Evolutionary conservation across 495 filamentous ascomycete species (phyloP).

Genomic region (Penicillium longicatenatum): DNA sequence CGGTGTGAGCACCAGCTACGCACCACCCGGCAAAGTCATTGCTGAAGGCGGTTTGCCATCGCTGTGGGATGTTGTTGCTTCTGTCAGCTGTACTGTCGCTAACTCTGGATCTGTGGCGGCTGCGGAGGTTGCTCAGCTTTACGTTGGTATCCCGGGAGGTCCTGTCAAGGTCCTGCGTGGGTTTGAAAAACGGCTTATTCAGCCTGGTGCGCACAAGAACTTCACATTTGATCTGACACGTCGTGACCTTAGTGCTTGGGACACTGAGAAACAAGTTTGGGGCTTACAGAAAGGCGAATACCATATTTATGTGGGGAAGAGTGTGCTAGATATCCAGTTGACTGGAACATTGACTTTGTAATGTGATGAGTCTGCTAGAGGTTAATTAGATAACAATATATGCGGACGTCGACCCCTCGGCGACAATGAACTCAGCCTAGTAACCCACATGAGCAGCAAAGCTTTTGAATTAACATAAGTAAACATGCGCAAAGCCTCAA

Average conservation of each 20-base stretch:
- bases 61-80: constrained; percentile 59
- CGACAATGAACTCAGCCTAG: too few species aligned
- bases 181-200: constrained; percentile 60
- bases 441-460: too few species aligned
- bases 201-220: constrained; percentile 39
- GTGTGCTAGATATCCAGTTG: background rate
- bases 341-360: background rate
- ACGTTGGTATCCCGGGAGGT: constrained; percentile 42
- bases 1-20: constrained; percentile 12
- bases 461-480: too few species aligned
- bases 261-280: constrained; percentile 62
- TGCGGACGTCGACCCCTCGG: too few species aligned
- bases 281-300: constrained; percentile 44
- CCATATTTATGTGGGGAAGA: constrained; percentile 56
- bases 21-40: constrained; percentile 23
- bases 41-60: constrained; percentile 57
- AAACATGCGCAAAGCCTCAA: too few species aligned
- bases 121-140: constrained; percentile 63
- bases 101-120: constrained; percentile 56
- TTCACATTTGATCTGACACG: constrained; percentile 59
- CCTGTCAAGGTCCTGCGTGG: constrained; percentile 63
- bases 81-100: constrained; percentile 47
- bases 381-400: too few species aligned
- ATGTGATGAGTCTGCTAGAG: too few species aligned
- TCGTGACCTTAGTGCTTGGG: constrained; percentile 69